Conservation (phyloP, 805 yeast species). For the Barnettozyma salicaria region DNA sequence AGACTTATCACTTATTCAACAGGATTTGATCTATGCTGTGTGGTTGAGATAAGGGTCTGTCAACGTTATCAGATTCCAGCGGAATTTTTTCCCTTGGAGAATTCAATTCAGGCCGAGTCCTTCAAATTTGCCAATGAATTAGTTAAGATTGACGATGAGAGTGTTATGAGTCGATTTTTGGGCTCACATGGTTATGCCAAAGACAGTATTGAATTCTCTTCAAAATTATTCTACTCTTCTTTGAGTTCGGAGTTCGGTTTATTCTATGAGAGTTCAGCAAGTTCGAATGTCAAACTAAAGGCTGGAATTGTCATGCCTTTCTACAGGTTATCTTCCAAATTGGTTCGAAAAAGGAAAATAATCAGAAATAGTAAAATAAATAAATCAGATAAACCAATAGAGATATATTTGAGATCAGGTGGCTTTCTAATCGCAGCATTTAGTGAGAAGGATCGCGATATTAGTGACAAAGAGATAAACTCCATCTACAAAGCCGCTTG, state of each 20-base stretch:
- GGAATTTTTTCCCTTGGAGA: slow-evolving; percentile 40
- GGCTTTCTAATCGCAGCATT: slow-evolving; percentile 48
- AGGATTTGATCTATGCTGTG: slow-evolving; percentile 39
- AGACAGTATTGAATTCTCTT: slow-evolving; percentile 27
- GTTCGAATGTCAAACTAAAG: slow-evolving; percentile 29
- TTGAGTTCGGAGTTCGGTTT: slow-evolving; percentile 50
- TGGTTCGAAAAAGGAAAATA: slow-evolving; percentile 35
- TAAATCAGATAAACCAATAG: slow-evolving; percentile 26
- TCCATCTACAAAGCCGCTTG: slow-evolving; percentile 41
- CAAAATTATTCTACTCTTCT: slow-evolving; percentile 36
- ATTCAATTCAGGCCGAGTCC: slow-evolving; percentile 39
- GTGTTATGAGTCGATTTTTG: slow-evolving; percentile 38
- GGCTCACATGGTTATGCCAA: slow-evolving; percentile 34
- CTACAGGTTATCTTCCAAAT: slow-evolving; percentile 36
- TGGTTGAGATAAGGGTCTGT: slow-evolving; percentile 45
- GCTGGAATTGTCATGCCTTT: slow-evolving; percentile 52
- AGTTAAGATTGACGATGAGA: slow-evolving; percentile 33
- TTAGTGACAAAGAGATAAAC: slow-evolving; percentile 36
- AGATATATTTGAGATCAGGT: slow-evolving; percentile 43
- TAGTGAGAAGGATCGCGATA: slow-evolving; percentile 27
- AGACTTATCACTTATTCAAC: slow-evolving; percentile 31
- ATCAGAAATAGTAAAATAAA: slow-evolving; percentile 11
- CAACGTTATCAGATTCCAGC: slow-evolving; percentile 38
- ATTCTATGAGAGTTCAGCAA: slow-evolving; percentile 31
- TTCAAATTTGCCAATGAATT: slow-evolving; percentile 36